A percentile compares a stretch with the other conserved stretches of the same genome.
These are phyloP conservation scores for Pterocarpus santalinus DNA, from an alignment of 306 rosid species.

Conservation along the genomic window DNA sequence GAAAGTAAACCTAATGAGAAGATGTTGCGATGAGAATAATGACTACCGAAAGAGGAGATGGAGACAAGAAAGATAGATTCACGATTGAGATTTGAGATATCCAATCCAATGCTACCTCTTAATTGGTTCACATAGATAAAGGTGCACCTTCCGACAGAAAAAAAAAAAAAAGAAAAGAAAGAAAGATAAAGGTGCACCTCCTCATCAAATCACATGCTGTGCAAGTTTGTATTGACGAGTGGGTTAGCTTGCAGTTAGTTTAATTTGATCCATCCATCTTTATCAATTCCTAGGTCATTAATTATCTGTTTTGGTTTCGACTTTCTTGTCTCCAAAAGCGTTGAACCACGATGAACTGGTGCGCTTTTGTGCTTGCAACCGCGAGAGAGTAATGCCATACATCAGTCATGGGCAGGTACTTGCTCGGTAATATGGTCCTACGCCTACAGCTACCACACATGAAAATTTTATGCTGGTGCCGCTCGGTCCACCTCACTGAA, in stretches of 20 bases:
- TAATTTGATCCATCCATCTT: background rate
- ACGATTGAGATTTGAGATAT: background rate
- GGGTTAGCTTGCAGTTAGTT: background rate
- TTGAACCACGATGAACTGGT: background rate
- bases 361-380: conserved; percentile 4
- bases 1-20: background rate
- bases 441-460: background rate
- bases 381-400: background rate
- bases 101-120: background rate
- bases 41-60: background rate
- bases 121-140: background rate
- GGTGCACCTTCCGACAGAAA: background rate
- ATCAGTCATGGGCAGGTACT: no score
- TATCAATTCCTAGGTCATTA: background rate
- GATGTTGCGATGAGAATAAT: background rate
- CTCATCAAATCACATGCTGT: background rate
- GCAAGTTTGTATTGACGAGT: background rate
- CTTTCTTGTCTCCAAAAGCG: background rate
- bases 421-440: no score
- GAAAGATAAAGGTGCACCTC: no score
- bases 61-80: background rate
- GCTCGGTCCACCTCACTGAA: background rate
- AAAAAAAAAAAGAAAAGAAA: no score
- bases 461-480: background rate
- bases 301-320: background rate